Base-by-base conservation (phyloP, 495 filamentous ascomycete species). In the Tuber melanosporum region DNA sequence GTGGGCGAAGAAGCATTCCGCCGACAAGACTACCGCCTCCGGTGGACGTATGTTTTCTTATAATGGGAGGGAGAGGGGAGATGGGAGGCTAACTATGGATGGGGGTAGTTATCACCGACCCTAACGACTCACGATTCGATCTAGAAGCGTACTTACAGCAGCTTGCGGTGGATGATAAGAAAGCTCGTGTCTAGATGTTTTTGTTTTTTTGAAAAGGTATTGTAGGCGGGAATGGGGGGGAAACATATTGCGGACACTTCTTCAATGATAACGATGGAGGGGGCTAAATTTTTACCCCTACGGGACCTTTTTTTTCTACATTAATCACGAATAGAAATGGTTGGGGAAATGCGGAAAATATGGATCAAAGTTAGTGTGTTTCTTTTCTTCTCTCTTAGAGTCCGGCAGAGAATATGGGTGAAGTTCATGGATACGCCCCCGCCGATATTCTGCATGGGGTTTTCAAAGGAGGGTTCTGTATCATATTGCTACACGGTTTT, bases 91-190 rank as follows among this genome's bases (percentile, higher is more conserved):
- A 62, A 62, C 9, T 62, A 62, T 26, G 49, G 49, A 52, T 52
- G 9, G 52, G 52, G 26, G n/a, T 84, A 97, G 93, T 94, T 77
- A 90, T 95, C 85, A 90, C 91, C 84, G 92, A 98, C 85, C 91
- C 92, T 73, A 89, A 90, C 77, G 91, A 94, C 84, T 89, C 92
- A 79, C 91, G 91, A 79, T 98, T 98, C 87, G 93, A 99, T 84
- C 87, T 98, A 73, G 94, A 97, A 86, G 90, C 91, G 71, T 94
- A 89, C 85, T 83, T 97, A 83, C 90, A 90, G 77, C 85, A 88
- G 79, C 88, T 94, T 79, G 86, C 87, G 69, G 87, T 87, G 74
- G 86, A 89, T 83, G 81, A 83, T n/a, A 86, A 87, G 85, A 81
- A 77, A 62, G 70, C 71, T 76, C 71, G 71, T 52, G 73, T 72